Evolutionary conservation across 2,329 filamentous ascomycete genomes (phyloP).

Genomic region (Talaromyces funiculosus): DNA sequence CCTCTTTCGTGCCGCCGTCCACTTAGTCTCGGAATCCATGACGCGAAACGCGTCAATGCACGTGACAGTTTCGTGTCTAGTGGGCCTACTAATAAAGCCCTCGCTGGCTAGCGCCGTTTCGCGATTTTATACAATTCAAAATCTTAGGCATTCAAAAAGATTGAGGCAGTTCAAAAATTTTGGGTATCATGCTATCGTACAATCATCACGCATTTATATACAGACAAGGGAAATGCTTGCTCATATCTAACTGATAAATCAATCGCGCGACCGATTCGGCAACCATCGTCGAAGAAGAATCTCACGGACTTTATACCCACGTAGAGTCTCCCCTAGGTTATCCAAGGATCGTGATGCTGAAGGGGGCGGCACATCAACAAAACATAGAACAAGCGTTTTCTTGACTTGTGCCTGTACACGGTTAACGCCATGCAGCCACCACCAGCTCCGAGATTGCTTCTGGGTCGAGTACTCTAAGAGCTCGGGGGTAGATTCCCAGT

Average conservation of each 20-base stretch:
- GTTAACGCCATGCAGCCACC: conserved; percentile 73
- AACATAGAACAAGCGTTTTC: conserved; percentile 83
- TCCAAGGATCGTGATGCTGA: conserved; percentile 36
- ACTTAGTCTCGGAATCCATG: not conserved
- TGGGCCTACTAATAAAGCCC: not conserved
- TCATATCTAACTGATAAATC: conserved; percentile 13
- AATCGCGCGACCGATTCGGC: conserved; percentile 69
- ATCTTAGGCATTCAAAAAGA: not conserved
- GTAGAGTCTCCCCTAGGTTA: conserved; percentile 60
- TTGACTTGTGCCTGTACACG: conserved; percentile 82
- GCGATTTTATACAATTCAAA: too few species aligned
- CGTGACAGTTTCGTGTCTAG: conserved; percentile 6
- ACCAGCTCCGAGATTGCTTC: conserved; percentile 42
- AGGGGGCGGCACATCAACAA: conserved; percentile 82
- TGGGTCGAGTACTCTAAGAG: conserved; percentile 48
- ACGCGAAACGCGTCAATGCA: conserved; percentile 15
- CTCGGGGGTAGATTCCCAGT: conserved; percentile 57
- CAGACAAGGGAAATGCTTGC: not conserved
- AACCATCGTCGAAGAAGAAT: conserved; percentile 78
- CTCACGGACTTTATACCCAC: conserved; percentile 70
- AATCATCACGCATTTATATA: conserved; percentile 9
- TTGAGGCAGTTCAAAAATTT: not conserved
- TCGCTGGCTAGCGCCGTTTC: not conserved
- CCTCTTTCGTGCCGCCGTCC: not conserved
- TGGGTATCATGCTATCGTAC: conserved; percentile 15